Percentiles rank a stretch among this genome's conserved stretches.
These are phyloP conservation scores for Pseudozyma pruni DNA, from an alignment of 1,284 basidiomycete species.

Conservation along the genomic window DNA sequence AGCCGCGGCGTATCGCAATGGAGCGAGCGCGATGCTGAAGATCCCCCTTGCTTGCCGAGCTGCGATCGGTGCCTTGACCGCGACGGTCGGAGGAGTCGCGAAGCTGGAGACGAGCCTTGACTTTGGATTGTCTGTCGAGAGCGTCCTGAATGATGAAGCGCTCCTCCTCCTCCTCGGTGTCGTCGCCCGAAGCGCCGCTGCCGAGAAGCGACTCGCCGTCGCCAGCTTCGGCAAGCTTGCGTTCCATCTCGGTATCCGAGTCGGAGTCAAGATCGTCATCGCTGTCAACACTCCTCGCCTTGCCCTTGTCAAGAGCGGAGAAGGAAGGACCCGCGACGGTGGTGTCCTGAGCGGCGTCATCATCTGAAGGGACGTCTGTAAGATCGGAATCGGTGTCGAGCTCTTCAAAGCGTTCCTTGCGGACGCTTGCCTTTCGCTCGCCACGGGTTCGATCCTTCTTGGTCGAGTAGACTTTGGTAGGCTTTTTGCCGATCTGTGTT, in stretches of 20 bases:
- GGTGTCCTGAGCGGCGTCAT: constrained; percentile 18
- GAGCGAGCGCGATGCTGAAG: constrained; percentile 38
- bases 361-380: constrained; percentile 47
- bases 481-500: constrained; percentile 25
- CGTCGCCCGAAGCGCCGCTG: constrained; percentile 60
- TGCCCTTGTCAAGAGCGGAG: constrained; percentile 35
- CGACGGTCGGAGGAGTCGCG: constrained; percentile 34
- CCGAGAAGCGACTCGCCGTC: constrained; percentile 66
- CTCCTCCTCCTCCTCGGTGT: constrained; percentile 62
- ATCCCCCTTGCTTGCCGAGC: constrained; percentile 39
- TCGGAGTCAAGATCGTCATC: constrained; percentile 40
- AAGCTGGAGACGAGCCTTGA: constrained; percentile 35
- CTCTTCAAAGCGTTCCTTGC: constrained; percentile 58
- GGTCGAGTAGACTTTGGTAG: constrained; percentile 34
- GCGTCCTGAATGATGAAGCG: constrained; percentile 64
- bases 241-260: constrained; percentile 63
- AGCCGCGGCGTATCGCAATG: constrained; percentile 26
- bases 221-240: constrained; percentile 62
- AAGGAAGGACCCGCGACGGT: constrained; percentile 23
- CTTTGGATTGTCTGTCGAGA: constrained; percentile 38
- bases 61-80: constrained; percentile 29
- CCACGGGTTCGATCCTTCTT: constrained; percentile 46
- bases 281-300: constrained; percentile 41
- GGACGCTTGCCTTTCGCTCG: constrained; percentile 58
- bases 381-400: constrained; percentile 52